A percentile compares a stretch with the other conserved stretches of the same genome.
These are phyloP conservation scores for Closterium sp. DNA, from an alignment of 139 green algal genomes.

Conservation along the genomic window DNA sequence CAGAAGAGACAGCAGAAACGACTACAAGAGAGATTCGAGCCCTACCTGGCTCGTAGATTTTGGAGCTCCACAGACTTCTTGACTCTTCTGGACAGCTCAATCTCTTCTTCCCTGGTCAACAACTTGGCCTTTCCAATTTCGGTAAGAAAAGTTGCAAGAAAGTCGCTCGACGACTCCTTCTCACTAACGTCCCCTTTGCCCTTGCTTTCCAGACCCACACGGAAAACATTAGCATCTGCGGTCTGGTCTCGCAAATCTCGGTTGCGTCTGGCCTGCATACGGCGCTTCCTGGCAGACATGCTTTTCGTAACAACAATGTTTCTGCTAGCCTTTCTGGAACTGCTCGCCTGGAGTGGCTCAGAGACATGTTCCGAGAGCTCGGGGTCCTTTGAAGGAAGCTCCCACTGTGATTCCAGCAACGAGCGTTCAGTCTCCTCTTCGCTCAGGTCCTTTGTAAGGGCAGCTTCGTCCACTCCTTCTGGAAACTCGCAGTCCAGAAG, in stretches of 20 bases:
- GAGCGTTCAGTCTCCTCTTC: too few species aligned
- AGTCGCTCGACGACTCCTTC: conserved; percentile 9
- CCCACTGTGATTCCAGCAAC: too few species aligned
- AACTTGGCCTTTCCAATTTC: conserved; percentile 41
- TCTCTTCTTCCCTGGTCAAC: conserved; percentile 35
- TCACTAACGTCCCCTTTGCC: neutral
- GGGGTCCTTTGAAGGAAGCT: too few species aligned
- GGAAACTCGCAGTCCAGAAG: too few species aligned
- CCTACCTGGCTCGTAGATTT: neutral
- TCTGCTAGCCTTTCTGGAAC: too few species aligned
- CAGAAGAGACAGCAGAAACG: neutral
- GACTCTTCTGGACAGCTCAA: conserved; percentile 17
- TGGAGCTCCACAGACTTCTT: neutral
- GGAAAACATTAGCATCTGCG: neutral
- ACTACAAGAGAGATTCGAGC: neutral
- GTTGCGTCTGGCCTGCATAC: conserved; percentile 15
- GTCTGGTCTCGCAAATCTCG: neutral
- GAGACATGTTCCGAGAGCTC: too few species aligned
- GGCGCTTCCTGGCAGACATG: conserved; percentile 11
- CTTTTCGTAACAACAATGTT: conserved; percentile 7
- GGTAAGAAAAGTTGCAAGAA: conserved; percentile 5
- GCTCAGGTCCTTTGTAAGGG: too few species aligned
- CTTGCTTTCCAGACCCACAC: neutral
- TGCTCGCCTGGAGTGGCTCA: too few species aligned
- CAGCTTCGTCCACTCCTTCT: too few species aligned